Evolutionary conservation across 2,329 filamentous ascomycete species (phyloP).

Genomic region (Fusarium multiceps): DNA sequence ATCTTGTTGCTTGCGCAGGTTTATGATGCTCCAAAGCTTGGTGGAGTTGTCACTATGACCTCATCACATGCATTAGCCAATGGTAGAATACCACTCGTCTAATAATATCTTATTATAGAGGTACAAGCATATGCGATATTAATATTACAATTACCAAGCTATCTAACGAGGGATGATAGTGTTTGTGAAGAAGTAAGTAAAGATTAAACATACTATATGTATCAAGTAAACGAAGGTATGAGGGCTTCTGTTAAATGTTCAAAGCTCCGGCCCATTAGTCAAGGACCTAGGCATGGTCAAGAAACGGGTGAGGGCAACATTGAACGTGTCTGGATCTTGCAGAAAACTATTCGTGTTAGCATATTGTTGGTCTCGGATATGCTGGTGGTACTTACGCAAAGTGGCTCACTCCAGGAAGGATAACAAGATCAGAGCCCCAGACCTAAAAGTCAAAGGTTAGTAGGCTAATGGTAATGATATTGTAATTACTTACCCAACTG

Average conservation of each 20-base stretch:
- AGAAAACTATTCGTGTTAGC: neutral
- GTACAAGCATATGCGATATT: neutral
- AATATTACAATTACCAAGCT: neutral
- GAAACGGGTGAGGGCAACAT: neutral
- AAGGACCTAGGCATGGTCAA: neutral
- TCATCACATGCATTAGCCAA: neutral
- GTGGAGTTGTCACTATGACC: conserved; percentile 4
- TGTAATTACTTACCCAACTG: neutral
- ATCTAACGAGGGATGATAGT: neutral
- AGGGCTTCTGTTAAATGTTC: neutral
- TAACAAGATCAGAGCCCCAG: neutral
- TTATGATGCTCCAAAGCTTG: too few relatives aligned
- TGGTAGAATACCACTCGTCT: neutral
- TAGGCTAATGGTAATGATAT: neutral
- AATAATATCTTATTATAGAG: neutral
- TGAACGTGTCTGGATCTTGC: neutral
- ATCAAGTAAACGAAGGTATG: neutral
- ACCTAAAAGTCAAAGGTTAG: neutral
- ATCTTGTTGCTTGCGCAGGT: neutral
- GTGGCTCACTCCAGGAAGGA: conserved; percentile 6
- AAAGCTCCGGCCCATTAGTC: neutral
- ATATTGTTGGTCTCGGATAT: rapidly evolving
- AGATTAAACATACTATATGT: neutral
- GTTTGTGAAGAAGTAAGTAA: neutral
- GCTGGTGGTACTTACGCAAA: neutral